These are phyloP conservation scores for Phytophthora citricola DNA, from an alignment of 352 stramenopile genomes.

Conservation along the genomic window DNA sequence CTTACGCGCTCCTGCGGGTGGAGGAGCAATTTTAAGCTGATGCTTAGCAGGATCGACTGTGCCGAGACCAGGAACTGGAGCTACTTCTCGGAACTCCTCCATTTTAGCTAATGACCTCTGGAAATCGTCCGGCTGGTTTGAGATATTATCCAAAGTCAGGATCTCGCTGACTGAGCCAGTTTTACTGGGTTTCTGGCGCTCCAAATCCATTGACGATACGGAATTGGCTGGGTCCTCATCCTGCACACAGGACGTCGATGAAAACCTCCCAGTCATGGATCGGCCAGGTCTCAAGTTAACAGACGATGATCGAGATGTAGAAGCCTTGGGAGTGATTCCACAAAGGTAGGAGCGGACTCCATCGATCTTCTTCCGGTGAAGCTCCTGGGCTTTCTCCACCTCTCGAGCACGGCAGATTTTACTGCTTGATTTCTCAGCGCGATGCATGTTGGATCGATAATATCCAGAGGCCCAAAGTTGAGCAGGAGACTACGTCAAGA, in stretches of 20 bases:
- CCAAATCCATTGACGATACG: constrained; percentile 6
- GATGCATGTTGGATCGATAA: constrained; percentile 51
- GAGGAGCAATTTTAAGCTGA: too few relatives aligned
- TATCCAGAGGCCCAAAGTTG: neutral
- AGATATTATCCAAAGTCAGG: too few relatives aligned
- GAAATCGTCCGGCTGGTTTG: too few relatives aligned
- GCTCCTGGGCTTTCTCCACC: too few relatives aligned
- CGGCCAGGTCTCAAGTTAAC: constrained; percentile 23
- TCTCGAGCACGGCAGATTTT: constrained; percentile 55
- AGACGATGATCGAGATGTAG: constrained; percentile 17
- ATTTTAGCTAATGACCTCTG: too few relatives aligned
- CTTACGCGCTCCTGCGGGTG: too few relatives aligned
- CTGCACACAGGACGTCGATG: constrained; percentile 9
- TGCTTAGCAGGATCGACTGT: too few relatives aligned
- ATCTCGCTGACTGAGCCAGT: neutral
- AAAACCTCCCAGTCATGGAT: neutral
- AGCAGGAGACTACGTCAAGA: too few relatives aligned
- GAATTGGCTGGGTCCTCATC: neutral
- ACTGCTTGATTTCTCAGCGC: constrained; percentile 80
- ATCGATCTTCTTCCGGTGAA: too few relatives aligned
- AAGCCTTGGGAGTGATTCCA: constrained; percentile 41
- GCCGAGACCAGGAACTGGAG: too few relatives aligned
- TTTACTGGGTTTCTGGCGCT: constrained; percentile 3
- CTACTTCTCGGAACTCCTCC: too few relatives aligned
- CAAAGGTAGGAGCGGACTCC: constrained; percentile 53